Percentiles rank a stretch among this genome's conserved stretches.
Evolutionary conservation across 495 filamentous ascomycete species (phyloP).

Genomic region (Penicillium waksmanii): DNA sequence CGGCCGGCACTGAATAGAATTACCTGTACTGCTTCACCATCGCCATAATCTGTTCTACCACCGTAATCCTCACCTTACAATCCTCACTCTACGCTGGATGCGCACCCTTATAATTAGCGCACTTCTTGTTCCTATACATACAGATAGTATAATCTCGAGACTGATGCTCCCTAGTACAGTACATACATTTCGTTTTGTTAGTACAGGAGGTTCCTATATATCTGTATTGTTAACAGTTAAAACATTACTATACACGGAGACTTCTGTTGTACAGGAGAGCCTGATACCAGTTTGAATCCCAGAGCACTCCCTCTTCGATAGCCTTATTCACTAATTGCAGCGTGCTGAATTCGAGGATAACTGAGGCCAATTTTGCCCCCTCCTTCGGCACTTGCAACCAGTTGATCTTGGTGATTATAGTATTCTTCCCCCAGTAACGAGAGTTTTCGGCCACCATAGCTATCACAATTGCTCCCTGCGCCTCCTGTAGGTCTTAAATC

Average conservation of each 20-base stretch:
- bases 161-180: conserved; percentile 2
- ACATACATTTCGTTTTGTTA: neutral
- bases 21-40: neutral
- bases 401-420: neutral
- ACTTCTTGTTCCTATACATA: neutral
- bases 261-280: conserved; percentile 3
- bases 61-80: neutral
- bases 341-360: conserved; percentile 7
- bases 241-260: conserved; percentile 3
- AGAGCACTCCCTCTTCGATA: conserved; percentile 1
- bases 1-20: neutral
- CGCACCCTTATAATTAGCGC: conserved; percentile 9
- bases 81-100: neutral
- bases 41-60: neutral
- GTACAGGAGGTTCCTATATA: conserved; percentile 12
- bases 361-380: neutral
- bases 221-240: conserved; percentile 7
- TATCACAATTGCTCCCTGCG: neutral
- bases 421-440: neutral
- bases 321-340: conserved; percentile 1
- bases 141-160: conserved; percentile 1
- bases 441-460: neutral
- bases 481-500: neutral
- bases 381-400: neutral
- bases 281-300: neutral